Evolutionary conservation across 768 basidiomycete genomes (phyloP), one percentile per base, ranked within the genome.

Genomic region (Peribolospora kevripleyi): DNA sequence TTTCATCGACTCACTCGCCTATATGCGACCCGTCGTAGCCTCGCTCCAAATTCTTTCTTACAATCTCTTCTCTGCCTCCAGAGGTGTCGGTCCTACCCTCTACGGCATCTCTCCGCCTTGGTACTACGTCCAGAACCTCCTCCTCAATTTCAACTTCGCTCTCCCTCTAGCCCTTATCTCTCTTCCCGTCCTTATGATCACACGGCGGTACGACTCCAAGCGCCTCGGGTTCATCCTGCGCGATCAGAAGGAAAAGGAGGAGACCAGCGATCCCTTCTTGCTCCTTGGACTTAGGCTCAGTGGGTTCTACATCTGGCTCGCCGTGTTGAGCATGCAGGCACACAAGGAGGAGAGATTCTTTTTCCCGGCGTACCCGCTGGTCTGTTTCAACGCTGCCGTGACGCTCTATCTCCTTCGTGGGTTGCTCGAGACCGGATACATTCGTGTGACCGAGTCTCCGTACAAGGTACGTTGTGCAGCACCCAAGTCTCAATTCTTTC

Each of bases 341-440:
- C 93, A 98, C 69, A 98, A 98, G 69, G 93, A 98, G 68, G 93
- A 98, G 65, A 75, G 93, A n/a, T 98, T 98, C 70, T 82, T 95
- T 79, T 97, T 80, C 67, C 91, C 93, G 0, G 81, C 77, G 2
- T 97, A 91, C 65, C 83, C 86, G 2, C 67, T 97, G 41, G 68
- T 97, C 50, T 86, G 85, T 64, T 86, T 97, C 70, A 95, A 95
- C 64, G 91, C 88, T 0, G 84, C 86, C 4, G 79, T 88, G n/a
- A 73, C 80, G 9, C 59, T 91, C 8, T 95, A 84, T 66, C 72
- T 98, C 47, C 61, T 82, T 10, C 76, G 87, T 56, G 88, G 87
- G 9, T 87, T 82, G 84, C 66, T 84, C 58, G 90, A 97, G 70
- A 72, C 70, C 13, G 67, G 71, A 3, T 97, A 79, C 63, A 74